phyloP scores from a whole-genome alignment of 805 yeast species.

The Wickerhamiella bombiphila region DNA sequence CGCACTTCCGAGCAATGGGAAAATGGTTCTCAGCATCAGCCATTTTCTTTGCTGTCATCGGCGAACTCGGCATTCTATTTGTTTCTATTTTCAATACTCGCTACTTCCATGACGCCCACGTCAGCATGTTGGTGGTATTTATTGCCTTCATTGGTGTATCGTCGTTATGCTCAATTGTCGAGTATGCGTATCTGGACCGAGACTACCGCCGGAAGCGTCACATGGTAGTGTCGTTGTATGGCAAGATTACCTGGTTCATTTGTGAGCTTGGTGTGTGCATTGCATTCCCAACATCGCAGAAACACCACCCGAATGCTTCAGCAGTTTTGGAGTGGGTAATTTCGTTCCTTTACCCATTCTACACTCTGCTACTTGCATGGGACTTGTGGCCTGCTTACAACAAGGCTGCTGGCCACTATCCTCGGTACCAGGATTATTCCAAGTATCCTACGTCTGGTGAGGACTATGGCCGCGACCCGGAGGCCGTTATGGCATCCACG shows the following conservation, averaged over 20 bases:
- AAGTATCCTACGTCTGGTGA: constrained; percentile 7
- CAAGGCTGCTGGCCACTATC: constrained; percentile 19
- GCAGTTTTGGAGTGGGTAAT: constrained; percentile 76
- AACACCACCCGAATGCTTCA: constrained; percentile 30
- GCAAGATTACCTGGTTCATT: constrained; percentile 52
- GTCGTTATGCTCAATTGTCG: constrained; percentile 30
- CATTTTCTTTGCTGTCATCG: constrained; percentile 36
- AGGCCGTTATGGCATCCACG: constrained; percentile 5
- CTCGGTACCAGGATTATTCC: constrained; percentile 7
- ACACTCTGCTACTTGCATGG: constrained; percentile 45
- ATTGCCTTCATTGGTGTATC: constrained; percentile 50
- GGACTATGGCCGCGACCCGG: constrained; percentile 4
- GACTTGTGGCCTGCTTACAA: constrained; percentile 58
- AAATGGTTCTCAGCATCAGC: constrained; percentile 30
- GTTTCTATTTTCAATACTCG: constrained; percentile 62
- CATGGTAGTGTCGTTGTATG: constrained; percentile 29
- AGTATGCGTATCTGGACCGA: constrained; percentile 34
- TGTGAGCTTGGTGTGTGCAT: constrained; percentile 55
- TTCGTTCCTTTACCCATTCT: constrained; percentile 70
- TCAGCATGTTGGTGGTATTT: constrained; percentile 58
- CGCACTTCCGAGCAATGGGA: constrained; percentile 33
- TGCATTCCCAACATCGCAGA: constrained; percentile 32
- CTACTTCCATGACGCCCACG: constrained; percentile 35
- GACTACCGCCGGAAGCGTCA: constrained; percentile 24
- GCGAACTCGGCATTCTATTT: constrained; percentile 59